Conservation (phyloP, 345 rosid genomes). For the Linum usitatissimum region DNA sequence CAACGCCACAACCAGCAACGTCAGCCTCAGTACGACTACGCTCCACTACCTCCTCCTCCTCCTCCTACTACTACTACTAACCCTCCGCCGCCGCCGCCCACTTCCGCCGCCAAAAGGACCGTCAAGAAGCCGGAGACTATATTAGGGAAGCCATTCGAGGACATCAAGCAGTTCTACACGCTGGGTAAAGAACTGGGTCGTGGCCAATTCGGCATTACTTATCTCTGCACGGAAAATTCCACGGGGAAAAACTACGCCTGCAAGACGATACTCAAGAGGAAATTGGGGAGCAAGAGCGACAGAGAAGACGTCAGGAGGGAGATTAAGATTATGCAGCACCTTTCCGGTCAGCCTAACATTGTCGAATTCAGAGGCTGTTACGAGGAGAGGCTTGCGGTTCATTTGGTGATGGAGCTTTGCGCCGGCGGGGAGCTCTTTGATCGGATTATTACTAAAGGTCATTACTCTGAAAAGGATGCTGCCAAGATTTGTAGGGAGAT, state of each 20-base stretch:
- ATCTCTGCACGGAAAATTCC: conserved; percentile 1
- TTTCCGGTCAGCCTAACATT: conserved; percentile 4
- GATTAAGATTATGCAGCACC: conserved; percentile 1
- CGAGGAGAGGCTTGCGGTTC: conserved; percentile 3
- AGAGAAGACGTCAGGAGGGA: conserved; percentile 1
- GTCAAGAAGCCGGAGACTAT: neutral
- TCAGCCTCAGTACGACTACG: neutral
- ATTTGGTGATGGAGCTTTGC: conserved; percentile 3
- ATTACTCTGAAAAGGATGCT: neutral
- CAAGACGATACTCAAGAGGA: neutral
- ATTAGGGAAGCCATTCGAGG: conserved; percentile 1
- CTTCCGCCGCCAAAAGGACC: neutral
- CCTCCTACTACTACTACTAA: no score
- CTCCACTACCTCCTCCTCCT: neutral
- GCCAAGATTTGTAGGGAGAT: neutral
- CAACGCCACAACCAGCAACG: neutral
- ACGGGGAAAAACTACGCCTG: neutral
- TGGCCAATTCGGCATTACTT: conserved; percentile 3
- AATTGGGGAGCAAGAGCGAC: neutral
- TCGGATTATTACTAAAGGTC: neutral
- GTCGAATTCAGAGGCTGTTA: conserved; percentile 1
- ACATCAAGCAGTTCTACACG: neutral
- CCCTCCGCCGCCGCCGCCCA: neutral
- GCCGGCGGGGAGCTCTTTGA: conserved; percentile 4
- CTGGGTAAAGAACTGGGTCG: conserved; percentile 1